phyloP scores from a whole-genome alignment of 768 basidiomycete species.

The Coprinellus micaceus region DNA sequence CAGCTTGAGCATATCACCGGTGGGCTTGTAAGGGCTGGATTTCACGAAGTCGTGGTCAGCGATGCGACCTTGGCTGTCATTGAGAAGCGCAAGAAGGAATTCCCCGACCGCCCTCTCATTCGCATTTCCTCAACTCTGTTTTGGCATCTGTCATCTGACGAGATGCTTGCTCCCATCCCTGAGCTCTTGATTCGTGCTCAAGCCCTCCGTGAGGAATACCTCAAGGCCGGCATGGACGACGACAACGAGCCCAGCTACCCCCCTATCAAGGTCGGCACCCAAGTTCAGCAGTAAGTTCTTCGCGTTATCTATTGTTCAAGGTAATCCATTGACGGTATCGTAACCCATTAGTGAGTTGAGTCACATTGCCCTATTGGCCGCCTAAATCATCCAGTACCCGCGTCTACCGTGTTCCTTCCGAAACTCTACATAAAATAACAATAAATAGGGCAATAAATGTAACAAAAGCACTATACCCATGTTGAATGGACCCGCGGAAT shows the following conservation, averaged over 20 bases:
- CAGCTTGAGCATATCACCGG: slow-evolving; percentile 87
- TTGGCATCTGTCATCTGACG: slow-evolving; percentile 89
- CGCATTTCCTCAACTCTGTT: slow-evolving; percentile 98
- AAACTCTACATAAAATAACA: slow-evolving; percentile 3
- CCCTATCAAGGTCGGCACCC: slow-evolving; percentile 84
- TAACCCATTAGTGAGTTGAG: slow-evolving; percentile 58
- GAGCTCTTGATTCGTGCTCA: slow-evolving; percentile 47
- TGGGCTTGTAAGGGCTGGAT: slow-evolving; percentile 88
- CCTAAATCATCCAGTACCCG: slow-evolving; percentile 31
- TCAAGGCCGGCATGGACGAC: slow-evolving; percentile 35
- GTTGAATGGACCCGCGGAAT: neutral
- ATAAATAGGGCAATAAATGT: slow-evolving; percentile 1
- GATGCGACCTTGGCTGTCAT: slow-evolving; percentile 72
- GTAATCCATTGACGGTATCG: slow-evolving; percentile 4
- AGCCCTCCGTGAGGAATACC: slow-evolving; percentile 36
- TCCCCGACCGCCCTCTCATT: slow-evolving; percentile 78
- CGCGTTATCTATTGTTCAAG: neutral
- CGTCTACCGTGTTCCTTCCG: neutral
- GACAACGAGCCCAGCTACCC: slow-evolving; percentile 50
- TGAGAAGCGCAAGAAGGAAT: slow-evolving; percentile 50
- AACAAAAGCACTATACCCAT: slow-evolving; percentile 2
- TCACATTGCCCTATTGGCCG: slow-evolving; percentile 72
- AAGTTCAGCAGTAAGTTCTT: slow-evolving; percentile 70
- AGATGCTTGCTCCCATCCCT: slow-evolving; percentile 66
- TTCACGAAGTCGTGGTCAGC: slow-evolving; percentile 92